Evolutionary conservation across 2,329 filamentous ascomycete species (phyloP).

Genomic region (Trichophyton schoenleinii): DNA sequence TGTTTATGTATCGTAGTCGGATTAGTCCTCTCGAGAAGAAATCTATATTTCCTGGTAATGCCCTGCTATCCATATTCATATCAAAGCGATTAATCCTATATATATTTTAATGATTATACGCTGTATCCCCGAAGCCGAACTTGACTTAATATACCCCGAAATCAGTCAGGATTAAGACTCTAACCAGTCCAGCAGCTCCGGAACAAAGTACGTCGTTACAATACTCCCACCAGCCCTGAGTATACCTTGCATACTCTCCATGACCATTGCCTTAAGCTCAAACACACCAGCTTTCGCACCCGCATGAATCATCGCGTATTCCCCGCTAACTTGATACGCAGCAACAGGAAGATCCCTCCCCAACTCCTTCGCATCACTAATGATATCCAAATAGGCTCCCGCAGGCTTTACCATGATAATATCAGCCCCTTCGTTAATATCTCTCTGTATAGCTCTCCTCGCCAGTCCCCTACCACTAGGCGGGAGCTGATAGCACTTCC

Average conservation of each 20-base stretch:
- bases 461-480: slow-evolving; percentile 85
- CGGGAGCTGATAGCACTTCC: slow-evolving; percentile 92
- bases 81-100: too few relatives aligned
- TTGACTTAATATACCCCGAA: background rate
- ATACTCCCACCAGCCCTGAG: slow-evolving; percentile 86
- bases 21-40: background rate
- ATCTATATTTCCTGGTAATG: background rate
- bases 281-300: slow-evolving; percentile 93
- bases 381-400: slow-evolving; percentile 90
- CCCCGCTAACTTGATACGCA: slow-evolving; percentile 92
- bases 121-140: too few relatives aligned
- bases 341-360: slow-evolving; percentile 84
- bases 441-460: slow-evolving; percentile 74
- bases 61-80: background rate
- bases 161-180: background rate
- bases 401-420: slow-evolving; percentile 99
- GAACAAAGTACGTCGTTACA: slow-evolving; percentile 86
- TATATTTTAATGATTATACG: too few relatives aligned
- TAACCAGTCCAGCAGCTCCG: slow-evolving; percentile 58
- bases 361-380: slow-evolving; percentile 90
- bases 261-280: slow-evolving; percentile 85
- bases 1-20: slow-evolving; percentile 1
- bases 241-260: slow-evolving; percentile 89
- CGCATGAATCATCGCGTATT: slow-evolving; percentile 96
- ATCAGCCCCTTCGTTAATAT: slow-evolving; percentile 88